Conservation (phyloP, 1,284 basidiomycete species). For the Meripilus lineatus region DNA sequence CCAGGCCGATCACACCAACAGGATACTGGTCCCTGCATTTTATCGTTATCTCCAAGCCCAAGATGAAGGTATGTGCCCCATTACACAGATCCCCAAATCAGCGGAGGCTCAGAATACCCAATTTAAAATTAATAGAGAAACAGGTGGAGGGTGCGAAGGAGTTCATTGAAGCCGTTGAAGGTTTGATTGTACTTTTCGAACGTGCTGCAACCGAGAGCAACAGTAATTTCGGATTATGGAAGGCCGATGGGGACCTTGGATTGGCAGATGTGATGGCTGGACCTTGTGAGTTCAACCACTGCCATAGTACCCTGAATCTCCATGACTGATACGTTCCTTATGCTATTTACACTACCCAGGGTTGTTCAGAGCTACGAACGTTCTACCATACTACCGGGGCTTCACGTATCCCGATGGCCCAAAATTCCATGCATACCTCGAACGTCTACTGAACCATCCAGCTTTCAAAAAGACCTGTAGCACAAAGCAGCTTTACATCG, state of each 20-base stretch:
- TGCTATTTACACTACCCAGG: constrained; percentile 32
- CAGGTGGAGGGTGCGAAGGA: constrained; percentile 57
- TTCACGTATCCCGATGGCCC: constrained; percentile 49
- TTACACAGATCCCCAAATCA: neutral
- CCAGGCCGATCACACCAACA: constrained; percentile 64
- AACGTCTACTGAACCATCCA: constrained; percentile 54
- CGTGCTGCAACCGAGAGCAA: constrained; percentile 45
- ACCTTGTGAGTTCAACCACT: constrained; percentile 49
- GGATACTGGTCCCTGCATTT: constrained; percentile 66
- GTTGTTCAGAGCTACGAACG: constrained; percentile 62
- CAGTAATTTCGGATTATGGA: constrained; percentile 52
- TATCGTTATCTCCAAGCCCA: constrained; percentile 79
- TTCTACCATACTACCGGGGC: constrained; percentile 65
- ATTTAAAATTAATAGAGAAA: constrained; percentile 26
- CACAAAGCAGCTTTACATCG: constrained; percentile 66
- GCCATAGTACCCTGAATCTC: neutral
- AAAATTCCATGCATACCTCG: constrained; percentile 49
- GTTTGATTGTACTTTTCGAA: constrained; percentile 54
- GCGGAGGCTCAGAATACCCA: neutral
- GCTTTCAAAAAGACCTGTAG: constrained; percentile 68
- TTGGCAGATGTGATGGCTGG: constrained; percentile 68
- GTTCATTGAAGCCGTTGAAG: constrained; percentile 49
- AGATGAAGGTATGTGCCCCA: constrained; percentile 31
- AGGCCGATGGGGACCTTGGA: constrained; percentile 49
- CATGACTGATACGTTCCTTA: neutral